These are phyloP conservation scores for Dictyostelium gargantuum DNA, from an alignment of 208 protist species.

Conservation along the genomic window DNA sequence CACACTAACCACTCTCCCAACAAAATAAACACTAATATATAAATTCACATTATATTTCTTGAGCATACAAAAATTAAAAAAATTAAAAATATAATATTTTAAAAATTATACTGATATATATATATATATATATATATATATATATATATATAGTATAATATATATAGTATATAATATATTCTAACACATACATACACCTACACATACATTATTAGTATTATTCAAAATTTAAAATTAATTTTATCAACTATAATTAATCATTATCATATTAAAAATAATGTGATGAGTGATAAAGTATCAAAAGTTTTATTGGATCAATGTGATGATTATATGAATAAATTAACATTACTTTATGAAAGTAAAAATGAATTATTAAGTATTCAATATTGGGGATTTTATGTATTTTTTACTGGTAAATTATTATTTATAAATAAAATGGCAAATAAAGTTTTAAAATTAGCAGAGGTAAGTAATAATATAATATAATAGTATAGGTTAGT, in stretches of 20 bases:
- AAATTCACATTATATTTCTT: not conserved
- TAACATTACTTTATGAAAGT: not conserved
- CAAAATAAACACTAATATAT: slow-evolving; percentile 2
- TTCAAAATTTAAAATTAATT: not conserved
- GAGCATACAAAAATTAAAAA: not conserved
- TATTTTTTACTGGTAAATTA: not conserved
- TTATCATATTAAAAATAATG: not conserved
- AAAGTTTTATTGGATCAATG: not conserved
- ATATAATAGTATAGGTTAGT: not conserved
- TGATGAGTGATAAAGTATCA: not conserved
- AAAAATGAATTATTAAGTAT: not conserved
- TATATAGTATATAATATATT: too few species aligned
- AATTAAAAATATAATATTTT: not conserved
- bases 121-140: too few species aligned
- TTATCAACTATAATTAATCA: not conserved
- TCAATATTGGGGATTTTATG: slow-evolving; percentile 1
- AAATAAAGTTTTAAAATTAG: not conserved
- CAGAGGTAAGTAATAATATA: not conserved
- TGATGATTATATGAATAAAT: not conserved
- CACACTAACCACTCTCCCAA: not conserved
- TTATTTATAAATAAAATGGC: not conserved
- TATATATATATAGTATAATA: too few species aligned
- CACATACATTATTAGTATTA: not conserved
- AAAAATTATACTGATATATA: not conserved
- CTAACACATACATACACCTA: too few species aligned